Evolutionary conservation across 2,329 filamentous ascomycete genomes (phyloP).

Genomic region (Stachybotrys chlorohalonatus): DNA sequence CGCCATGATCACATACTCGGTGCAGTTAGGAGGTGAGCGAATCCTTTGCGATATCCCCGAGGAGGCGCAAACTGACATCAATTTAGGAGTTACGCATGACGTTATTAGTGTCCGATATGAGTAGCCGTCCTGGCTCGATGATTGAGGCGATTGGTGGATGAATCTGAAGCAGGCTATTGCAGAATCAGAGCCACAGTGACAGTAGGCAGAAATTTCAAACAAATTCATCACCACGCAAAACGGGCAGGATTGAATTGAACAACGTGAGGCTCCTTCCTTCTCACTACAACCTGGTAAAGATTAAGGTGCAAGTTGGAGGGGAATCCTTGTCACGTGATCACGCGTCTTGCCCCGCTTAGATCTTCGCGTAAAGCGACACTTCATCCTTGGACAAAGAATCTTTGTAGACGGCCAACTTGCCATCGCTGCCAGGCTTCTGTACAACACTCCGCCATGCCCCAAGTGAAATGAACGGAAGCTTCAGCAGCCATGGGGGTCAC

Average conservation of each 20-base stretch:
- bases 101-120: conserved; percentile 26
- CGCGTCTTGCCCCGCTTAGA: not conserved
- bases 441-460: conserved; percentile 12
- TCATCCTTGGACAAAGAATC: not conserved
- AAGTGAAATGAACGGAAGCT: conserved; percentile 18
- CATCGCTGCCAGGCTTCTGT: not conserved
- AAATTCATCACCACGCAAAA: too few relatives aligned
- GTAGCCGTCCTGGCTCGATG: not conserved
- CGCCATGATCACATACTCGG: conserved; percentile 26
- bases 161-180: not conserved
- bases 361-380: not conserved
- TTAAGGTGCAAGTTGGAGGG: too few relatives aligned
- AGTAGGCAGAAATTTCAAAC: too few relatives aligned
- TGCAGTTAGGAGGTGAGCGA: conserved; percentile 25
- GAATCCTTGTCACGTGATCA: not conserved
- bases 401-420: not conserved
- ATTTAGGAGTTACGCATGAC: conserved; percentile 25
- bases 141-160: not conserved
- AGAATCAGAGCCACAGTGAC: too few relatives aligned
- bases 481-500: conserved; percentile 9
- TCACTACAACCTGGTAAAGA: too few relatives aligned
- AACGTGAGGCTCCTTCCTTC: too few relatives aligned
- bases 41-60: not conserved
- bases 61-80: not conserved
- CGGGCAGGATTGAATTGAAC: too few relatives aligned